These are phyloP conservation scores for Penicillium cinerascens DNA, from an alignment of 495 filamentous ascomycete genomes.

Conservation along the genomic window DNA sequence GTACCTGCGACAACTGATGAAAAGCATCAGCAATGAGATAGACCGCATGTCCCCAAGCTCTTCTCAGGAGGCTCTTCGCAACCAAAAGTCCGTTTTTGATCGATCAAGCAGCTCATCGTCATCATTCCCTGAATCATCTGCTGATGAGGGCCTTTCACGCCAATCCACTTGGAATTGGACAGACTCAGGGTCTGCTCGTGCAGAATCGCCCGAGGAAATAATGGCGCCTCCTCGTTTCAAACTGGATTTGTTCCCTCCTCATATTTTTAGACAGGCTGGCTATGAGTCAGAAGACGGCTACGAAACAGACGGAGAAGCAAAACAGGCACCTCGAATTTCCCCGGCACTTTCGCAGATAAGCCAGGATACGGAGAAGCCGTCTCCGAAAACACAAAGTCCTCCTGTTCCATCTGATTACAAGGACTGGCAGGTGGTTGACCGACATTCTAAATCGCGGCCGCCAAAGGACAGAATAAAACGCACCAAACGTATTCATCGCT, in stretches of 20 bases:
- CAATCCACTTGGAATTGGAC: slow-evolving; percentile 33
- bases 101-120: slow-evolving; percentile 64
- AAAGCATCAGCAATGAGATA: slow-evolving; percentile 55
- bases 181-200: slow-evolving; percentile 24
- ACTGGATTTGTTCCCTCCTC: slow-evolving; percentile 35
- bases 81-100: slow-evolving; percentile 67
- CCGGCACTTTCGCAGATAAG: slow-evolving; percentile 36
- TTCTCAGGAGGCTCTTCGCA: slow-evolving; percentile 46
- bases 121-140: slow-evolving; percentile 36
- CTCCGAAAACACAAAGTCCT: slow-evolving; percentile 26
- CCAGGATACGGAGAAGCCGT: slow-evolving; percentile 26
- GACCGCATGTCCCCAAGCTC: slow-evolving; percentile 50
- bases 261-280: slow-evolving; percentile 33
- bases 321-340: slow-evolving; percentile 21
- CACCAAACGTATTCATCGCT: slow-evolving; percentile 24
- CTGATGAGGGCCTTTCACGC: slow-evolving; percentile 33
- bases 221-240: slow-evolving; percentile 23
- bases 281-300: slow-evolving; percentile 39
- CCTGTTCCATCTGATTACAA: slow-evolving; percentile 22
- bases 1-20: slow-evolving; percentile 46
- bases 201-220: slow-evolving; percentile 37
- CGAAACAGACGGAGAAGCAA: slow-evolving; percentile 41
- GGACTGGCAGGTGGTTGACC: slow-evolving; percentile 41
- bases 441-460: slow-evolving; percentile 17
- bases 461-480: slow-evolving; percentile 16